Conservation (phyloP, 2,329 filamentous ascomycete species). For the Aquanectria penicillioides region DNA sequence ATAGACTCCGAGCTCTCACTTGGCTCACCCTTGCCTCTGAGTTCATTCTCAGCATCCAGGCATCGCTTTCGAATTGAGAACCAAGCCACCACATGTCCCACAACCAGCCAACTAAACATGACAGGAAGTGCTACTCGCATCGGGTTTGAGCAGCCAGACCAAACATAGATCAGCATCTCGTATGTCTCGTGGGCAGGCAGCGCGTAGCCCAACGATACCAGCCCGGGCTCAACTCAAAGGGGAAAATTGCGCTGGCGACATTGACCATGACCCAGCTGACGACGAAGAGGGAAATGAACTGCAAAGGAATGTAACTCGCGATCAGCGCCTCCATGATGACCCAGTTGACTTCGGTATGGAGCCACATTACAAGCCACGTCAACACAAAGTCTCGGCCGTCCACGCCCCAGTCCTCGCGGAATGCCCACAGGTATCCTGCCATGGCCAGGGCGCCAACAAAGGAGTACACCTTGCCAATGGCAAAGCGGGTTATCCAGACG, state of each 20-base stretch:
- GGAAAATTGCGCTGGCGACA: slow-evolving; percentile 48
- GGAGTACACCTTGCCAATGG: slow-evolving; percentile 45
- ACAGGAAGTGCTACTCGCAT: slow-evolving; percentile 52
- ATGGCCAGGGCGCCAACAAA: slow-evolving; percentile 50
- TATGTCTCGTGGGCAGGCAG: slow-evolving; percentile 50
- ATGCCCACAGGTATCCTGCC: slow-evolving; percentile 56
- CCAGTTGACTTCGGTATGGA: slow-evolving; percentile 55
- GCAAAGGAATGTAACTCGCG: slow-evolving; percentile 43
- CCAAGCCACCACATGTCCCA: slow-evolving; percentile 34
- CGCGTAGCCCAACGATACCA: slow-evolving; percentile 53
- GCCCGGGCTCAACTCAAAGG: slow-evolving; percentile 49
- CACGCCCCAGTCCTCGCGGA: slow-evolving; percentile 53
- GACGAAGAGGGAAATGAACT: slow-evolving; percentile 53
- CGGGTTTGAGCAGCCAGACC: slow-evolving; percentile 53
- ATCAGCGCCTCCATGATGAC: slow-evolving; percentile 50
- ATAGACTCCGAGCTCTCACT: slow-evolving; percentile 6
- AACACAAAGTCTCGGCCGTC: slow-evolving; percentile 40
- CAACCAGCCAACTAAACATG: slow-evolving; percentile 53
- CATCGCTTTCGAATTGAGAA: slow-evolving; percentile 41
- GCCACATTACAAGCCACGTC: slow-evolving; percentile 47
- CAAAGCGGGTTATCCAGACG: slow-evolving; percentile 38
- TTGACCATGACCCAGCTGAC: slow-evolving; percentile 55
- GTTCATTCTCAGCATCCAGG: slow-evolving; percentile 18
- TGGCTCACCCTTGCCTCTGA: not conserved
- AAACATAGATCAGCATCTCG: slow-evolving; percentile 51